Percentiles rank a stretch among this genome's conserved stretches.
Evolutionary conservation across 2,329 filamentous ascomycete species (phyloP).

Genomic region (Paramyrothecium sp.): DNA sequence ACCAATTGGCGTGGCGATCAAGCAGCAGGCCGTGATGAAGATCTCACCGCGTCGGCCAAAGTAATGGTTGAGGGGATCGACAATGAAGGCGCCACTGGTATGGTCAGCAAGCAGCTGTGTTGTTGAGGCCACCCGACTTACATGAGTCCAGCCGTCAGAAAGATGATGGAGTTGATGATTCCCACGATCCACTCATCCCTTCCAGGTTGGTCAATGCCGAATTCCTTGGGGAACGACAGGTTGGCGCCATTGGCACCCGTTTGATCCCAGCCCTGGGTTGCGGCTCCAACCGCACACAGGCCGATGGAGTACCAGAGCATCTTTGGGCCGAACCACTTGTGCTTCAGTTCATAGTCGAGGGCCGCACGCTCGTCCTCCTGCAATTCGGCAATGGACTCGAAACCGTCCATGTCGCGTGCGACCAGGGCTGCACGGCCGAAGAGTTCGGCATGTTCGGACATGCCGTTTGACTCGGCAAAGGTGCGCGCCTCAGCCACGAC

Average conservation of each 20-base stretch:
- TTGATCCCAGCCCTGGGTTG: conserved; percentile 63
- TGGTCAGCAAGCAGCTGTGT: neutral
- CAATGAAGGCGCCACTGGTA: conserved; percentile 22
- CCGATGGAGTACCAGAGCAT: conserved; percentile 44
- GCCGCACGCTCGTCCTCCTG: conserved; percentile 31
- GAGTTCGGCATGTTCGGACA: conserved; percentile 46
- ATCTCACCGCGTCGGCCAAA: conserved; percentile 66
- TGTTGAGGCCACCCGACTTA: conserved; percentile 34
- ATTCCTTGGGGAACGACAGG: conserved; percentile 51
- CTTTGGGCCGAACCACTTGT: conserved; percentile 55
- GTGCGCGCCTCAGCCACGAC: conserved; percentile 38
- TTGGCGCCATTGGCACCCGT: conserved; percentile 63
- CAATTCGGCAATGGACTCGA: conserved; percentile 24
- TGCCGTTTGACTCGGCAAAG: conserved; percentile 48
- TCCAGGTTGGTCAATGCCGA: conserved; percentile 32
- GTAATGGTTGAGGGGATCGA: conserved; percentile 53
- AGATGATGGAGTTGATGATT: conserved; percentile 30
- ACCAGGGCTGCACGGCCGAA: conserved; percentile 36
- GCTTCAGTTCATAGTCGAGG: conserved; percentile 45
- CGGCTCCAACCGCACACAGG: conserved; percentile 54
- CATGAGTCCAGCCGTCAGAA: conserved; percentile 51
- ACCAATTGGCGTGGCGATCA: conserved; percentile 24
- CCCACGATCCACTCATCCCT: conserved; percentile 43
- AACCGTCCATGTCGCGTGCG: conserved; percentile 25
- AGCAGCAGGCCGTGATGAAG: conserved; percentile 53